phyloP scores from a whole-genome alignment of 495 filamentous ascomycete species.

The Trichoderma gamsii region DNA sequence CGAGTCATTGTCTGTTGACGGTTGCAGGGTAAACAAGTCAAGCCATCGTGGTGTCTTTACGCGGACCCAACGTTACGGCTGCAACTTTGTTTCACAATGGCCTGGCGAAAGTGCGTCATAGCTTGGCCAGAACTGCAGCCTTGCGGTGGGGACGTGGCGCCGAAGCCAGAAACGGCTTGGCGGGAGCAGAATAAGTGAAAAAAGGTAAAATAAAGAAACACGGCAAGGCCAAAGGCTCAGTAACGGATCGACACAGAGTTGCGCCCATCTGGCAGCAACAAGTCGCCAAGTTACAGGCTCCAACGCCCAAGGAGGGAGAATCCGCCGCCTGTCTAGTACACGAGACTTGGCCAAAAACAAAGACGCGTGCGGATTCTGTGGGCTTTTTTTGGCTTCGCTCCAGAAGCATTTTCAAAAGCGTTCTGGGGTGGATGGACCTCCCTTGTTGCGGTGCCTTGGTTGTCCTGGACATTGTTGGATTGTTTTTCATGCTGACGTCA shows the following conservation, averaged over 20 bases:
- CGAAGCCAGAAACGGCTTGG: neutral
- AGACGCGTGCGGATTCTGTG: neutral
- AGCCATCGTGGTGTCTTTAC: too few relatives aligned
- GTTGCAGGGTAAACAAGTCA: too few relatives aligned
- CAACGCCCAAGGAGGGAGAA: neutral
- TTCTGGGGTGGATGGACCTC: too few relatives aligned
- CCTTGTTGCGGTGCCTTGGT: neutral
- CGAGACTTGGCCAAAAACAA: neutral
- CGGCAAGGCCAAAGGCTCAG: neutral
- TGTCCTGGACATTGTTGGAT: neutral
- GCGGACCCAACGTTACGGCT: too few relatives aligned
- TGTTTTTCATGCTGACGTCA: conserved; percentile 10
- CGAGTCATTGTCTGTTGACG: too few relatives aligned
- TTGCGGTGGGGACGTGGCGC: conserved; percentile 4
- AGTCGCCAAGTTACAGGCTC: too few relatives aligned
- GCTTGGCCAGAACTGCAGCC: neutral
- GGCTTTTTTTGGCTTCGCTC: too few relatives aligned
- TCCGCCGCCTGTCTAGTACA: neutral
- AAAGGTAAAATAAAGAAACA: neutral
- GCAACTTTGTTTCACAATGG: neutral
- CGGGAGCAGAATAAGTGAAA: neutral
- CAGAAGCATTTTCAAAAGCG: neutral
- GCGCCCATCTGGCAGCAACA: too few relatives aligned
- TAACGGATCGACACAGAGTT: neutral
- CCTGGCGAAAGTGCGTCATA: conserved; percentile 9